Base-by-base conservation (phyloP, 495 filamentous ascomycete species). In the Talaromyces nanjingensis region DNA sequence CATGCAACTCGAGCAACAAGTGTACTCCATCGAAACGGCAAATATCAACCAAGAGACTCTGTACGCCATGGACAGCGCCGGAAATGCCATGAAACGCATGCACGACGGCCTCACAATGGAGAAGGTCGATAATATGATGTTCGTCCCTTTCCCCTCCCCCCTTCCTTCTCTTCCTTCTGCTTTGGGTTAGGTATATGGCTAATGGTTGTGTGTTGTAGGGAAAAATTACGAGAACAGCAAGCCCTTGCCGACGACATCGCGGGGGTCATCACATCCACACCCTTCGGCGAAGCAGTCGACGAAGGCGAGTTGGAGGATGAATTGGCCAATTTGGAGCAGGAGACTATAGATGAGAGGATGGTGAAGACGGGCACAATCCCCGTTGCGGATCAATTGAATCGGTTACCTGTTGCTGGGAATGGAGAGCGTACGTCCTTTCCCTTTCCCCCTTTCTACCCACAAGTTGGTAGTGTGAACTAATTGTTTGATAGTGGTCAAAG, bases 11-110 rank as follows among this genome's bases (percentile, higher is more conserved):
- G 94, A 98, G 72, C 90, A 92, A 69, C 92, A 99, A 73, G 93
- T 99, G 70, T 94, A 93, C 72, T 88, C 89, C 64, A 97, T 99
- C 75, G 94, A 99, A 73, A 89, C 93, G 22, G 96, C 94, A 58
- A 99, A 98, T 74, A 96, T 99, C 78, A 99, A 99, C 82, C 84
- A 93, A 72, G 92, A 98, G 79, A 99, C 94, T 4, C 82, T 99
- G 56, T 85, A 87, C 58, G 96, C 93, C 3, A 98, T 99, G 93
- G 86, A 96, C 83, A 84, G 86, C 69, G 93, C 94, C 3, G 85
- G 89, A 61, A 75, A 85, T 20, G 94, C 94, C 24, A 97, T 98
- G 94, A 86, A 90, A 76, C 75, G 86, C 64, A 98, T 98, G 67
- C 96, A 98, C 73, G 87, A 86, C 67, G 88, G 89, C 64, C 86